Evolutionary conservation across 768 basidiomycete genomes (phyloP).

Genomic region (Inosperma sp.): DNA sequence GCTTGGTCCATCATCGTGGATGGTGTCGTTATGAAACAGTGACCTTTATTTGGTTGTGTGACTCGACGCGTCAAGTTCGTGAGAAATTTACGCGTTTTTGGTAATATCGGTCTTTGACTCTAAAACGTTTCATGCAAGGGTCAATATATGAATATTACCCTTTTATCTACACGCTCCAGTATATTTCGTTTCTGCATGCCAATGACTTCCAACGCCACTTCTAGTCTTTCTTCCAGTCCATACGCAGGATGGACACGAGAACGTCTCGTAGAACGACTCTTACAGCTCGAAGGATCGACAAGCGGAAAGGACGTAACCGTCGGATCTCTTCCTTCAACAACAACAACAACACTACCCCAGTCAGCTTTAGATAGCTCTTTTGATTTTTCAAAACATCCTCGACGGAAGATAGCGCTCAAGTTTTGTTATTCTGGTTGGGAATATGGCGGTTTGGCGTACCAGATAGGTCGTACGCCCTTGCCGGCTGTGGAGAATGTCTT

Average conservation of each 20-base stretch:
- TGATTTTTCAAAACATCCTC: constrained; percentile 62
- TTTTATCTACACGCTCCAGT: constrained; percentile 16
- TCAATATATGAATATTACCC: constrained; percentile 2
- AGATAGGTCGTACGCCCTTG: constrained; percentile 61
- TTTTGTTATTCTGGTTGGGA: constrained; percentile 92
- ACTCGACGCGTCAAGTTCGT: no score
- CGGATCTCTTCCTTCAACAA: background rate
- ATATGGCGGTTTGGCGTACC: constrained; percentile 87
- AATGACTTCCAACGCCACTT: constrained; percentile 18
- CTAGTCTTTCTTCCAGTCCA: constrained; percentile 28
- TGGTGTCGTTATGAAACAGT: no score
- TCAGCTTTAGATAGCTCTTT: constrained; percentile 38
- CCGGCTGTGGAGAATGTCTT: constrained; percentile 91
- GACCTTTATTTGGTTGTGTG: no score
- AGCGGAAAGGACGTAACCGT: background rate
- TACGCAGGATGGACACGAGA: constrained; percentile 46
- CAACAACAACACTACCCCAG: constrained; percentile 16
- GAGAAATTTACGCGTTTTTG: no score
- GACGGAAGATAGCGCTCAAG: constrained; percentile 88
- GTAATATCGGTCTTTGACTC: no score
- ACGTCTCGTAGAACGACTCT: constrained; percentile 63
- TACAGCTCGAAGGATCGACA: constrained; percentile 46
- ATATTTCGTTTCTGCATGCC: constrained; percentile 17
- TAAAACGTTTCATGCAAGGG: background rate
- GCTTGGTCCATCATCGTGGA: no score